Evolutionary conservation across 495 filamentous ascomycete species (phyloP).

Genomic region (Podospora tetraspora): DNA sequence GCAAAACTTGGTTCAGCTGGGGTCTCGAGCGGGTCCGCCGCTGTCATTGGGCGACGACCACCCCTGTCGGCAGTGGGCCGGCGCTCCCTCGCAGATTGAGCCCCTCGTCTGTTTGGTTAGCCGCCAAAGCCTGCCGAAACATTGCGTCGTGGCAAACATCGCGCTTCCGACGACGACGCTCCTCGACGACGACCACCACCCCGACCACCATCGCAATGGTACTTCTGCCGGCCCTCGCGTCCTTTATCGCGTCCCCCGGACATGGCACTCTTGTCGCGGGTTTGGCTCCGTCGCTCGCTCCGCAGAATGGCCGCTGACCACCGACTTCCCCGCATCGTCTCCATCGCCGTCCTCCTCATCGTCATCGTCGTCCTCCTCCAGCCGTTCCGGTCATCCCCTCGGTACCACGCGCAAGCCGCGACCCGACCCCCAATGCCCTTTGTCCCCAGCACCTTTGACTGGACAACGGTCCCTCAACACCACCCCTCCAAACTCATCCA

Average conservation of each 20-base stretch:
- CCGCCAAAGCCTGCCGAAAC: not conserved
- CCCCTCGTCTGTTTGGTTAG: conserved; percentile 2
- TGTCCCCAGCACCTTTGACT: conserved; percentile 40
- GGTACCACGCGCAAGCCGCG: not conserved
- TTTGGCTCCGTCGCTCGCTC: conserved; percentile 1
- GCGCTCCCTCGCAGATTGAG: conserved; percentile 1
- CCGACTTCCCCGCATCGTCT: conserved; percentile 18
- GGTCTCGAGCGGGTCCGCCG: no score
- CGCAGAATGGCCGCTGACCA: conserved; percentile 7
- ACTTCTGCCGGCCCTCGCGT: not conserved
- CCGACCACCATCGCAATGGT: not conserved
- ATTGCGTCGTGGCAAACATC: not conserved
- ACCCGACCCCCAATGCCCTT: conserved; percentile 12
- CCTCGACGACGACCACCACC: not conserved
- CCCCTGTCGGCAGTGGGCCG: not conserved
- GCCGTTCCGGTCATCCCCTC: not conserved
- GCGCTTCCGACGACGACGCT: not conserved
- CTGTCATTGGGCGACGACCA: not conserved
- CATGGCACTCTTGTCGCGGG: not conserved
- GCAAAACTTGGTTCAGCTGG: no score
- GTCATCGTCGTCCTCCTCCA: conserved; percentile 14
- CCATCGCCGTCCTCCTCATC: conserved; percentile 14
- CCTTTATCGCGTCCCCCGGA: not conserved
- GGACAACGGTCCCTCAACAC: conserved; percentile 54
- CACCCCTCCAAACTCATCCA: conserved; percentile 57